Evolutionary conservation across 129 eudicot genomes (phyloP).

Genomic region (Chrysanthemum makinoi): DNA sequence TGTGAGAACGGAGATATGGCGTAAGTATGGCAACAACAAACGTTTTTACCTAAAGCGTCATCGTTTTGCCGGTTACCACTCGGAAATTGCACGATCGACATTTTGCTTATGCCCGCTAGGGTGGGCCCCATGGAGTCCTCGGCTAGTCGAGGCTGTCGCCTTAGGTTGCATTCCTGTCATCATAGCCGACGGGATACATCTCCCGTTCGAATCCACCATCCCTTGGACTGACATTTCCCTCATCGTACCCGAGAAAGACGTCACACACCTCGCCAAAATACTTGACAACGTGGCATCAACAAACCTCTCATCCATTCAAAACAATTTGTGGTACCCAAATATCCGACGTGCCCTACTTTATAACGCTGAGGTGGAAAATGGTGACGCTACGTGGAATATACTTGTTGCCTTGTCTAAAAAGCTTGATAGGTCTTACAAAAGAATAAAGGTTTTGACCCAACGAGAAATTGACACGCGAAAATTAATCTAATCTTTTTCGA

Average conservation of each 20-base stretch:
- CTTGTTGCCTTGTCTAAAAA: slow-evolving; percentile 39
- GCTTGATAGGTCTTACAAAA: slow-evolving; percentile 37
- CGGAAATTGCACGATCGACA: slow-evolving; percentile 63
- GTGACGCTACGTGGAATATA: slow-evolving; percentile 82
- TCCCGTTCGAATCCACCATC: slow-evolving; percentile 62
- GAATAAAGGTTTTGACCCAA: slow-evolving; percentile 35
- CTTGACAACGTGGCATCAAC: slow-evolving; percentile 71
- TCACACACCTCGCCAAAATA: slow-evolving; percentile 48
- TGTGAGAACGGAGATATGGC: slow-evolving; percentile 68
- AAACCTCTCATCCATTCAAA: slow-evolving; percentile 53
- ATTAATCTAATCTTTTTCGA: no score
- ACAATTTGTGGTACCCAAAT: slow-evolving; percentile 54
- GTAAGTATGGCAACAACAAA: slow-evolving; percentile 53
- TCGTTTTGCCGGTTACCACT: slow-evolving; percentile 71
- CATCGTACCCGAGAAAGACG: slow-evolving; percentile 72
- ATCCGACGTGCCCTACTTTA: slow-evolving; percentile 52
- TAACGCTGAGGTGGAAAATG: slow-evolving; percentile 41
- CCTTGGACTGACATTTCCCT: slow-evolving; percentile 74
- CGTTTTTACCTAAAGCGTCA: slow-evolving; percentile 69
- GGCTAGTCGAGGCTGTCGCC: slow-evolving; percentile 76
- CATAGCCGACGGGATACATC: slow-evolving; percentile 74
- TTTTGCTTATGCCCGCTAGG: slow-evolving; percentile 91
- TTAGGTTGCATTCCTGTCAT: slow-evolving; percentile 89
- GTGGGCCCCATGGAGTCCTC: slow-evolving; percentile 99
- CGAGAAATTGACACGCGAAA: slow-evolving; percentile 32